Percentiles rank a stretch among this genome's conserved stretches.
Evolutionary conservation across 768 basidiomycete genomes (phyloP).

Genomic region (Fistulinella prunicolor): DNA sequence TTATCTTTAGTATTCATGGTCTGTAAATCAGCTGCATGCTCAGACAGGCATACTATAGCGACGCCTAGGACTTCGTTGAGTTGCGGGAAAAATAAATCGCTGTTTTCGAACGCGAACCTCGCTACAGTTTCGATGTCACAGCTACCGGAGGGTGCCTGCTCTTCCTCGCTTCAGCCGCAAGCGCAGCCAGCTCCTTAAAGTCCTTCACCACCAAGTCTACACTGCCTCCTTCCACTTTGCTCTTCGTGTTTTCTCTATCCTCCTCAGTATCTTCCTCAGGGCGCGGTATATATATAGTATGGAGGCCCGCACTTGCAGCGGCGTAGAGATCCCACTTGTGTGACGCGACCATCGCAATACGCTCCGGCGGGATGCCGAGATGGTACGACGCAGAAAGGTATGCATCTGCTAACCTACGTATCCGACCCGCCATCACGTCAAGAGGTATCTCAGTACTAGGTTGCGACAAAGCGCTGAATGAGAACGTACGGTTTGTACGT

Average conservation of each 20-base stretch:
- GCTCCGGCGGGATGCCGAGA: conserved; percentile 42
- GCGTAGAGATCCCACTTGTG: conserved; percentile 57
- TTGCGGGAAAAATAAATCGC: too few species aligned
- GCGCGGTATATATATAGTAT: conserved; percentile 57
- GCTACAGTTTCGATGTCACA: too few species aligned
- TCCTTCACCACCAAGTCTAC: conserved; percentile 56
- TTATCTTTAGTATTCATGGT: too few species aligned
- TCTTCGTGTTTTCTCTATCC: conserved; percentile 32
- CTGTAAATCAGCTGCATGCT: too few species aligned
- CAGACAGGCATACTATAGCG: too few species aligned
- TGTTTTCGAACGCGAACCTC: too few species aligned
- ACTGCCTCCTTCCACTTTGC: conserved; percentile 52
- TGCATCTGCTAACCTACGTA: conserved; percentile 12
- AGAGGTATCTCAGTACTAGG: too few species aligned
- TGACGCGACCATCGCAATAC: conserved; percentile 63
- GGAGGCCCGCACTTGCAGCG: conserved; percentile 51
- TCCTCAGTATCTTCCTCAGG: conserved; percentile 41
- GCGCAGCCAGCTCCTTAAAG: conserved; percentile 46
- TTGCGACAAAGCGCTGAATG: too few species aligned
- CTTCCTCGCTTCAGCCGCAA: conserved; percentile 16
- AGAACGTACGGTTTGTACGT: conserved; percentile 64
- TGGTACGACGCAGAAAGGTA: conserved; percentile 51
- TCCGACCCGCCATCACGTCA: too few species aligned
- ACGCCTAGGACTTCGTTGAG: too few species aligned
- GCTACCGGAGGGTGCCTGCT: not conserved